Conservation (phyloP, 805 yeast genomes). For the Clavispora asparagi region DNA sequence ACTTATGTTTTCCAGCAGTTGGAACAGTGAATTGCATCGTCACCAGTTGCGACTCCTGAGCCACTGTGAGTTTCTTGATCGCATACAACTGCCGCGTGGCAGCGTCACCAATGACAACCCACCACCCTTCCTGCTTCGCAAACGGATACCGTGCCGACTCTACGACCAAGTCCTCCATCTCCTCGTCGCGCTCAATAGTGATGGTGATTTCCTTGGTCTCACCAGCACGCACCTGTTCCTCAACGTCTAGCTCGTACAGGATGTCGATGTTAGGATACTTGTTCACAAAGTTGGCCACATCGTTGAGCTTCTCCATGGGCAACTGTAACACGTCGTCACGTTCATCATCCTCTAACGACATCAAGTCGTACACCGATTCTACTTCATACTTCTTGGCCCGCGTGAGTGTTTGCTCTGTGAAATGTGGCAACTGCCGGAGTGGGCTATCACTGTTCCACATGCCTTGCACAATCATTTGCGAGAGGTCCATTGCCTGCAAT, state of each 20-base stretch:
- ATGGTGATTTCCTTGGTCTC: constrained; percentile 46
- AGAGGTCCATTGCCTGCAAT: constrained; percentile 75
- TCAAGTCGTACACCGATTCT: constrained; percentile 73
- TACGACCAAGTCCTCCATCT: constrained; percentile 59
- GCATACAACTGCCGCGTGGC: constrained; percentile 59
- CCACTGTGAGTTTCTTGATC: constrained; percentile 57
- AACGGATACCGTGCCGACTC: constrained; percentile 56
- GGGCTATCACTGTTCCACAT: constrained; percentile 79
- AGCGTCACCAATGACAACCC: constrained; percentile 79
- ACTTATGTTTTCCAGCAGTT: constrained; percentile 51
- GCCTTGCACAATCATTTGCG: constrained; percentile 86
- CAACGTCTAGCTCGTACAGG: constrained; percentile 44
- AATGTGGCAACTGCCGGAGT: constrained; percentile 75
- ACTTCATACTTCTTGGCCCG: constrained; percentile 54
- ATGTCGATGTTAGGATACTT: constrained; percentile 82
- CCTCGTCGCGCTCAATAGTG: constrained; percentile 68
- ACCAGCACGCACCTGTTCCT: constrained; percentile 39
- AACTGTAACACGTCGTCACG: constrained; percentile 58
- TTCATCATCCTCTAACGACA: constrained; percentile 73
- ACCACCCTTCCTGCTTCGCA: constrained; percentile 69
- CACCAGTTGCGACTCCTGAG: constrained; percentile 48
- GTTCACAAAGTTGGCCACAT: constrained; percentile 85
- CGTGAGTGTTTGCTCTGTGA: constrained; percentile 44
- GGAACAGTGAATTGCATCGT: constrained; percentile 55
- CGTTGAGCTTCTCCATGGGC: constrained; percentile 42